A percentile compares a stretch with the other conserved stretches of the same genome.
Evolutionary conservation across 345 rosid species (phyloP).

Genomic region (Rhodomyrtus tomentosa): DNA sequence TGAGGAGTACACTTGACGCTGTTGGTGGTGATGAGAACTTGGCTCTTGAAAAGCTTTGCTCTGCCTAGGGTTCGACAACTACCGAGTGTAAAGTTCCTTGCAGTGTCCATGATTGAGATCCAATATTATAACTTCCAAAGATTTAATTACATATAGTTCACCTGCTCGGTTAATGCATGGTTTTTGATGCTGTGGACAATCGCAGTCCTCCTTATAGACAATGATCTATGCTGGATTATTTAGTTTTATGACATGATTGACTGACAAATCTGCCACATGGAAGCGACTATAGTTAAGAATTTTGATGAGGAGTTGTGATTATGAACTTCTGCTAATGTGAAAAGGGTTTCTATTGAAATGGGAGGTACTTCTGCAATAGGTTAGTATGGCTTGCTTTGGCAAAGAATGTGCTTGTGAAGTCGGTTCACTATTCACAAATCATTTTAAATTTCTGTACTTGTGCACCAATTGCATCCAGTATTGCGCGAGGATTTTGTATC

Average conservation of each 20-base stretch:
- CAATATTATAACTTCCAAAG: neutral
- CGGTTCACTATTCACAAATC: neutral
- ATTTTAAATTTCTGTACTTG: neutral
- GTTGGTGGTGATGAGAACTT: conserved; percentile 93
- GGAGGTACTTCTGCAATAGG: neutral
- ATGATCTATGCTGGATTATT: neutral
- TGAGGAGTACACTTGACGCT: conserved; percentile 69
- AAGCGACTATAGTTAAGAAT: neutral
- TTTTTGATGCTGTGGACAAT: neutral
- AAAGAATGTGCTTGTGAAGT: neutral
- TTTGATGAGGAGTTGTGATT: neutral
- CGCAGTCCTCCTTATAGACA: neutral
- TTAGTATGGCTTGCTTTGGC: neutral
- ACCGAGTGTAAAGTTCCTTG: neutral
- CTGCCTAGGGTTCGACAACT: conserved; percentile 20
- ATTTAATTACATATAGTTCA: neutral
- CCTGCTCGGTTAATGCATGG: neutral
- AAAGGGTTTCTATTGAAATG: neutral
- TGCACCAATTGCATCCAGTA: neutral
- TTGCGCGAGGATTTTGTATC: neutral
- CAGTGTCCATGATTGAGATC: neutral
- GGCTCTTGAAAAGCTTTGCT: conserved; percentile 91
- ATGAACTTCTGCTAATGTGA: neutral
- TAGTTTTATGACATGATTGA: neutral
- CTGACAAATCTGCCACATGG: neutral